These are phyloP conservation scores for Dichotomocladium elegans DNA, from an alignment of 371 early-diverging fungal genomes.

Conservation along the genomic window DNA sequence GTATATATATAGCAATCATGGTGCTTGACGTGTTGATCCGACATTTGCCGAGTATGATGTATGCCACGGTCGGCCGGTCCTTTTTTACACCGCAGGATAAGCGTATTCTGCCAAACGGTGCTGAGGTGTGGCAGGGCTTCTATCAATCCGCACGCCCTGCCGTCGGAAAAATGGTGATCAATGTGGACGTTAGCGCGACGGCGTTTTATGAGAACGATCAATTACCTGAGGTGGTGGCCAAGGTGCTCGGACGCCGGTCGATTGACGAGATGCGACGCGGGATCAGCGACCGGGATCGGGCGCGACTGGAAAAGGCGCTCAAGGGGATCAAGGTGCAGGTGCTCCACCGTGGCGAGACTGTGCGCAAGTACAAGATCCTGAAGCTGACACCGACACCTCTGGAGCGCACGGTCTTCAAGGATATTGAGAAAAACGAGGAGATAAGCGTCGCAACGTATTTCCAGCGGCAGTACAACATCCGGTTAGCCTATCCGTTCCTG, in stretches of 20 bases:
- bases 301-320: slow-evolving; percentile 68
- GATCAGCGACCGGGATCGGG: slow-evolving; percentile 57
- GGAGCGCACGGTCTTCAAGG: slow-evolving; percentile 64
- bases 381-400: slow-evolving; percentile 68
- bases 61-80: slow-evolving; percentile 81
- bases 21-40: slow-evolving; percentile 84
- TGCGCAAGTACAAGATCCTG: slow-evolving; percentile 65
- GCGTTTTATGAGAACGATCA: slow-evolving; percentile 79
- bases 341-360: slow-evolving; percentile 69
- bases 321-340: slow-evolving; percentile 72
- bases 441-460: slow-evolving; percentile 82
- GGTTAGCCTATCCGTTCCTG: slow-evolving; percentile 71
- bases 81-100: slow-evolving; percentile 80
- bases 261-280: slow-evolving; percentile 66
- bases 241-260: slow-evolving; percentile 60
- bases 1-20: slow-evolving; percentile 61
- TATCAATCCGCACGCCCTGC: slow-evolving; percentile 87
- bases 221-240: slow-evolving; percentile 61
- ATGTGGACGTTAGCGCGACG: slow-evolving; percentile 87
- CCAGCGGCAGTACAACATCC: slow-evolving; percentile 62
- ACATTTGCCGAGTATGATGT: slow-evolving; percentile 69
- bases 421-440: slow-evolving; percentile 18
- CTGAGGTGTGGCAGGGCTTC: slow-evolving; percentile 93
- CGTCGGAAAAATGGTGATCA: slow-evolving; percentile 69
- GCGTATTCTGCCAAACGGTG: slow-evolving; percentile 66